Base-by-base conservation (phyloP, 805 yeast species). In the Kregervanrija pseudodelftensis region DNA sequence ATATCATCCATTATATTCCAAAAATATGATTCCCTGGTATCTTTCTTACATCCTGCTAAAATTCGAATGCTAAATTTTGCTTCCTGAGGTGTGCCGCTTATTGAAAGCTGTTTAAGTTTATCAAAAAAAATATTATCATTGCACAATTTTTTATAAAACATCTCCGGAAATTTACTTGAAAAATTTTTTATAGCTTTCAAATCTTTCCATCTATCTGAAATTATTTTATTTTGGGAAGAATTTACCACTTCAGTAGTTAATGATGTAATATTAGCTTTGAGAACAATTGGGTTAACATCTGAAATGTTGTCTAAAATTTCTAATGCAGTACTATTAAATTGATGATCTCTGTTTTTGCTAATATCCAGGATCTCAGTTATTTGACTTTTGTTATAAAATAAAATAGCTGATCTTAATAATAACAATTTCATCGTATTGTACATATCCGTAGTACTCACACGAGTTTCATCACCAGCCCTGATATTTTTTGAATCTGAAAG, bases 31-130 rank as follows among this genome's bases (percentile, higher is more conserved):
- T 73, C 76, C 22, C 70, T 70, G 9, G 43, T 37, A 10, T 48
- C 40, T 41, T 64, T 64, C 3, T 68, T 60, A 3, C 72, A 61
- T n/a, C 77, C 65, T 2, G 78, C 71, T 8, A 85, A 49, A 7
- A 85, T 63, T 55, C 77, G 80, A 8, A 78, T 65, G 0, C 90
- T 73, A 57, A 80, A 85, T 54, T 72, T 78, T 0, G 91, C 82
- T 53, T 82, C 87, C 9, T 55, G 36, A 1, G 85, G 77, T 2
- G 74, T 61, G 0, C 91, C 91, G 1, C 56, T 52, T 0, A 66
- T 49, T 0, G 83, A 75, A 28, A 81, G 62, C 2, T 63, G 58
- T 37, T 68, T 64, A 40, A 87, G 59, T 11, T 66, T 62, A 8
- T 72, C 71, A 12, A 66, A 51, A 49, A 81, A 77, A 3, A 54